phyloP scores from a whole-genome alignment of 1,284 basidiomycete species.

The Microbotryum saponariae region DNA sequence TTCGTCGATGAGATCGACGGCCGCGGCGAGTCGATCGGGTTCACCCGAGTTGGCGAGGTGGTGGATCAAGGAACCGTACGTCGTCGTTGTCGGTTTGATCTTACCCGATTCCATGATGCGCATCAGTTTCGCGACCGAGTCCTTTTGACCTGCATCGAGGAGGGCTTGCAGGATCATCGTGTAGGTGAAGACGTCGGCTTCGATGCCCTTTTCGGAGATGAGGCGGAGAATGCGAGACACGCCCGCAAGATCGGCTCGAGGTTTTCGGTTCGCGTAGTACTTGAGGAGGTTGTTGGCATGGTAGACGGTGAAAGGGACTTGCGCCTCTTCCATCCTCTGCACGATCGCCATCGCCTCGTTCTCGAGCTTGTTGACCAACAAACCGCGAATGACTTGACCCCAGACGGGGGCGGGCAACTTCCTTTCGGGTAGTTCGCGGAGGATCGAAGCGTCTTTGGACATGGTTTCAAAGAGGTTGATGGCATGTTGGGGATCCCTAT shows the following conservation, averaged over 20 bases:
- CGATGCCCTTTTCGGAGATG: conserved; percentile 17
- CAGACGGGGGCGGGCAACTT: conserved; percentile 7
- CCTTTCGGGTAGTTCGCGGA: not conserved
- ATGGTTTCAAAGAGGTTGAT: conserved; percentile 11
- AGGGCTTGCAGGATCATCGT: conserved; percentile 29
- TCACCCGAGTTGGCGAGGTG: conserved; percentile 16
- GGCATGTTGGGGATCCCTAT: conserved; percentile 19
- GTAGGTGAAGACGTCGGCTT: conserved; percentile 27
- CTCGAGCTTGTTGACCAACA: conserved; percentile 12
- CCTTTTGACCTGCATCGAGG: conserved; percentile 17
- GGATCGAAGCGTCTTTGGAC: conserved; percentile 8
- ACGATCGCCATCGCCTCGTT: conserved; percentile 20
- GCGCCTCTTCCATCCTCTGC: conserved; percentile 15
- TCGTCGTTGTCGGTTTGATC: conserved; percentile 23
- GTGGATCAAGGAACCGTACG: conserved; percentile 28
- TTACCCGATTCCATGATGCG: conserved; percentile 22
- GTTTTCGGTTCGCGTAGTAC: conserved; percentile 13
- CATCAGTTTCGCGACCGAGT: conserved; percentile 23
- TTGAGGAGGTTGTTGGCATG: conserved; percentile 22
- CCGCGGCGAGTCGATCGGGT: conserved; percentile 20
- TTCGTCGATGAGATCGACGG: conserved; percentile 29
- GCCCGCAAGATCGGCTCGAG: conserved; percentile 17
- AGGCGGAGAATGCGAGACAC: conserved; percentile 13
- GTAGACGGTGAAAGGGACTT: conserved; percentile 7
- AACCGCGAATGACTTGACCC: conserved; percentile 14